Conservation (phyloP, 2,329 filamentous ascomycete genomes). For the Didymella pomorum region DNA sequence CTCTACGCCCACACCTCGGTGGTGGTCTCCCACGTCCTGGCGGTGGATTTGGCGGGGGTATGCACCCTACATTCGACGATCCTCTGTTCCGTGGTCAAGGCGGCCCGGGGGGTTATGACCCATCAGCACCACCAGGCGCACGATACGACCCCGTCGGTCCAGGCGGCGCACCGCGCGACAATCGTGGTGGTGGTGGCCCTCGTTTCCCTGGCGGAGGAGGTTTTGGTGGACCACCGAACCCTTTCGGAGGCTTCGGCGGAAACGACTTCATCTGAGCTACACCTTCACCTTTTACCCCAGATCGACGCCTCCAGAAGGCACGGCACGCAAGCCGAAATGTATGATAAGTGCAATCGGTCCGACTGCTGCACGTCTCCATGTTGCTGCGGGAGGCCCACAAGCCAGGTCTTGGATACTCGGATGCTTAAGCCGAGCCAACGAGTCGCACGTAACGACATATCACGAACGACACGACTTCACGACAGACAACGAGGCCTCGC, state of each 20-base stretch:
- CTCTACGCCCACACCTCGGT: slow-evolving; percentile 72
- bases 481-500: not conserved
- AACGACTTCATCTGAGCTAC: slow-evolving; percentile 62
- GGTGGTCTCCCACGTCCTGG: slow-evolving; percentile 65
- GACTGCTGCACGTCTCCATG: not conserved
- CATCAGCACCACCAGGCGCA: slow-evolving; percentile 84
- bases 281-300: not conserved
- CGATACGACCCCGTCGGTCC: slow-evolving; percentile 83
- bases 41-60: slow-evolving; percentile 75
- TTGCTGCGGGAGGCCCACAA: not conserved
- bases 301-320: not conserved
- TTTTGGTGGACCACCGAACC: slow-evolving; percentile 60
- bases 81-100: slow-evolving; percentile 76
- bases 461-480: not conserved
- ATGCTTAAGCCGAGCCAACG: not conserved
- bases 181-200: slow-evolving; percentile 39
- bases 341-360: not conserved
- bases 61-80: slow-evolving; percentile 97
- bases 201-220: slow-evolving; percentile 52
- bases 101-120: slow-evolving; percentile 64
- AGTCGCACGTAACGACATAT: not conserved
- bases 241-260: slow-evolving; percentile 67
- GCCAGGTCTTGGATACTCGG: not conserved
- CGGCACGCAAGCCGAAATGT: not conserved
- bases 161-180: slow-evolving; percentile 55